Base-by-base conservation (phyloP, 2,329 filamentous ascomycete genomes). In the Coleophoma cylindrospora region DNA sequence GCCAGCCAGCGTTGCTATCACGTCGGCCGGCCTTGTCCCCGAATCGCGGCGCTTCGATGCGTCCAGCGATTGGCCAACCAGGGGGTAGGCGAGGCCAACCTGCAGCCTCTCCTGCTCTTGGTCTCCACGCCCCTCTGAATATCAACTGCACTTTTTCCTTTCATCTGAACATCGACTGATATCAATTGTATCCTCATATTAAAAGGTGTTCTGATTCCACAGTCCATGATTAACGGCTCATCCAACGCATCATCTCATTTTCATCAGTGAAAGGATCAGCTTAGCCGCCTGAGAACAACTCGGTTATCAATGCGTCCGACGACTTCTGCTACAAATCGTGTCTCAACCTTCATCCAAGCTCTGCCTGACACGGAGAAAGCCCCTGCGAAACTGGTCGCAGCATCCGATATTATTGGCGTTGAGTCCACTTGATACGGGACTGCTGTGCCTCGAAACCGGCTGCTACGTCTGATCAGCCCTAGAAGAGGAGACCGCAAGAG, bases 391-490 rank as follows among this genome's bases (percentile, higher is more conserved):
- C 51, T 47, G 47, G 48, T 45, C 19, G 17, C 21, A 50, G 55
- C 54, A 43, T 54, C 55, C 53, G 52, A 54, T 40, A 50, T 45
- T 50, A 48, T 45, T 13, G 47, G 49, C 48, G 54, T 57, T 48
- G 51, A 55, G 55, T 54, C 52, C 54, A 56, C 56, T 56, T 57
- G 56, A 61, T 49, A 61, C 59, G 49, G 54, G 48, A 47, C 44
- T 47, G 36, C 40, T 37, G 34, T 38, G 50, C 47, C 48, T 49
- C 73, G 71, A 77, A 75, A 76, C 72, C 58, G 51, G 58, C 64
- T 70, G 67, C 64, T 68, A 68, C 69, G 72, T 75, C 70, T 74
- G 69, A 70, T 72, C 68, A 65, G 60, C 62, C 51, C 54, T 55
- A 55, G 53, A 55, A 58, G 53, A 41, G 54, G 51, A 53, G 48